Evolutionary conservation across 352 stramenopile genomes (phyloP).

Genomic region (Phytophthora sojae): DNA sequence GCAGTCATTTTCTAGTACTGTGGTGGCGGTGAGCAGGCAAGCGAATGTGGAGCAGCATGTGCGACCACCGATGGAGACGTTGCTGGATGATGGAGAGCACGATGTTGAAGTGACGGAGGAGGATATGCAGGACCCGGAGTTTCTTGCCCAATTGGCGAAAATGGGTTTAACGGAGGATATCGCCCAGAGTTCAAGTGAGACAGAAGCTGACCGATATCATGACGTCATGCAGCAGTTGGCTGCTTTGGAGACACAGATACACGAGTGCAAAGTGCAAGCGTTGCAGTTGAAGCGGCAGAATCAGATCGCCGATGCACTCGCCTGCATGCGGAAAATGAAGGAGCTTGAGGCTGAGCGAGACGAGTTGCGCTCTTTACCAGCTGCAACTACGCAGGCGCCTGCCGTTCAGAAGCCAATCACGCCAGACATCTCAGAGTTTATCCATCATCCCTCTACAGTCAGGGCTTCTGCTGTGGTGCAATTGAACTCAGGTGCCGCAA

Average conservation of each 20-base stretch:
- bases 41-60: background rate
- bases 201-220: slow-evolving; percentile 1
- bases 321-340: slow-evolving; percentile 68
- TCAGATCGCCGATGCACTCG: slow-evolving; percentile 62
- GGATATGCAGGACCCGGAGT: slow-evolving; percentile 79
- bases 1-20: background rate
- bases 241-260: slow-evolving; percentile 54
- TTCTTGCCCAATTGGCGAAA: slow-evolving; percentile 60
- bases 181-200: background rate
- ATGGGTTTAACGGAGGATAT: slow-evolving; percentile 50
- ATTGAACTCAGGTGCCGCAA: slow-evolving; percentile 20
- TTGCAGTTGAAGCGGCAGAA: slow-evolving; percentile 65
- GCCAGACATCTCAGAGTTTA: slow-evolving; percentile 1
- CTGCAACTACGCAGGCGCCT: background rate
- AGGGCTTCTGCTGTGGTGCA: slow-evolving; percentile 11
- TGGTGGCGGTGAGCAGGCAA: background rate
- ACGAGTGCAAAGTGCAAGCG: slow-evolving; percentile 52
- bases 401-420: background rate
- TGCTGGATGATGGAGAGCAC: slow-evolving; percentile 34
- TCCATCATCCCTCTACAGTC: slow-evolving; percentile 1
- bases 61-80: background rate
- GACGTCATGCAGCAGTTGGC: slow-evolving; percentile 31
- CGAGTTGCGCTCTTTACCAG: slow-evolving; percentile 10
- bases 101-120: slow-evolving; percentile 78
- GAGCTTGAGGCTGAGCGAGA: slow-evolving; percentile 54